Evolutionary conservation across 331 rosid species (phyloP), one percentile per base, ranked within the genome.

Genomic region (Quercus lobata): DNA sequence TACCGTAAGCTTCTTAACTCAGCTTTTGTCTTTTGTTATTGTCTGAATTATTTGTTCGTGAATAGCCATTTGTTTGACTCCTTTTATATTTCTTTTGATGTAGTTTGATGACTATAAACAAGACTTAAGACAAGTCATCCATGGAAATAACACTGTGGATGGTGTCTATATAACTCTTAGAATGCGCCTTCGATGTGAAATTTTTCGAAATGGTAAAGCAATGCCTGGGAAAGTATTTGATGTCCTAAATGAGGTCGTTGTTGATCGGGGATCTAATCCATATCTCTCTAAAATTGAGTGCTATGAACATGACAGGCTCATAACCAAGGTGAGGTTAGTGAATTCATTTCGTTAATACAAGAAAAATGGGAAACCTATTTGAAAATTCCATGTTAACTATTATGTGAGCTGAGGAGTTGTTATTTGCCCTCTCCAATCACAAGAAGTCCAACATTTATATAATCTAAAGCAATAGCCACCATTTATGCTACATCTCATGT

Each of bases 261-360:
- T 93, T 53, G 99, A 96, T 83, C 98, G 99, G 76, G 99, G 99
- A 78, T 93, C 99, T 76, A 96, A 93, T 84, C 99, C 99, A 30
- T 96, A 96, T 86, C 99, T 96, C 72, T 96, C 99, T 52, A 96
- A 93, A 88, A 88, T 95, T 71, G 99, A 93, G 83, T 93, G 98
- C 83, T 96, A 90, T 77, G 99, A 96, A 83, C 98, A 81, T 32
- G 92, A 91, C 83, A 91, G 97, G 76, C 98, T 96, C 82, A 96
- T 96, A 87, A 96, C 99, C 76, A 96, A 96, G 97, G 98, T 88
- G 75, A 76, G 87, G 79, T 79, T 81, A 52, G 56, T 80, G 55
- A 69, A n/a, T 69, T 24, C 65, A 76, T 78, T 81, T 53, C 54
- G 57, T 71, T 34, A 41, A 58, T 34, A 17, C 16, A 18, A 9